phyloP scores from a whole-genome alignment of 2,329 filamentous ascomycete species.

The Fusarium sp. region DNA sequence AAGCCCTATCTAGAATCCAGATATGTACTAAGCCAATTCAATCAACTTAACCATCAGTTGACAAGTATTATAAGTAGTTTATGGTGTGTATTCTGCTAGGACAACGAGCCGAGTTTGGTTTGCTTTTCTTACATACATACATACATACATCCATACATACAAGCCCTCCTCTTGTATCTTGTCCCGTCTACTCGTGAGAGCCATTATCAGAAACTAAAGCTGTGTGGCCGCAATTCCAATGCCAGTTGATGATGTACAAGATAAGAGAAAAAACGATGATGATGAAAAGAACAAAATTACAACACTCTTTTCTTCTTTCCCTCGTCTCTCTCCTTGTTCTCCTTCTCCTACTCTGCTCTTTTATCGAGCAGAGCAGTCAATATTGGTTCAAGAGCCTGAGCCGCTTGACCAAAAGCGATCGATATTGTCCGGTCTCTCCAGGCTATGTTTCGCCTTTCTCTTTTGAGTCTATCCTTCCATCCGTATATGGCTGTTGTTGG shows the following conservation, averaged over 20 bases:
- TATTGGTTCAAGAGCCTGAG: constrained; percentile 31
- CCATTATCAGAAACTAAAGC: constrained; percentile 39
- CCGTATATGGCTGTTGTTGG: constrained; percentile 24
- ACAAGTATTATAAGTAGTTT: constrained; percentile 34
- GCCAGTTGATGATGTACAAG: constrained; percentile 49
- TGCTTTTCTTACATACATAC: constrained; percentile 37
- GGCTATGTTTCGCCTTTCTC: constrained; percentile 32
- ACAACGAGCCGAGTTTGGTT: constrained; percentile 48
- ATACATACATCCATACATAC: constrained; percentile 44
- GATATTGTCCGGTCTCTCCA: constrained; percentile 35
- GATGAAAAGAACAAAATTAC: constrained; percentile 41
- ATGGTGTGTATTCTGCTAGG: constrained; percentile 47
- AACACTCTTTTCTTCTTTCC: constrained; percentile 39
- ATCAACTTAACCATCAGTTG: not conserved
- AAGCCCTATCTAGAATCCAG: not conserved
- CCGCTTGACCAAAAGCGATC: constrained; percentile 27
- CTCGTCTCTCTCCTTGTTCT: constrained; percentile 26
- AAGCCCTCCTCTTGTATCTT: constrained; percentile 38
- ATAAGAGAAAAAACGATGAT: constrained; percentile 31
- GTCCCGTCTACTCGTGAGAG: constrained; percentile 36
- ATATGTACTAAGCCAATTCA: not conserved
- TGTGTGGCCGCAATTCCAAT: constrained; percentile 45
- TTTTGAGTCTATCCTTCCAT: constrained; percentile 39
- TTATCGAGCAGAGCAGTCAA: constrained; percentile 32
- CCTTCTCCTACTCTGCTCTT: constrained; percentile 11